These are phyloP conservation scores for Sisymbrium altissimum DNA, from an alignment of 345 rosid genomes.

Conservation along the genomic window DNA sequence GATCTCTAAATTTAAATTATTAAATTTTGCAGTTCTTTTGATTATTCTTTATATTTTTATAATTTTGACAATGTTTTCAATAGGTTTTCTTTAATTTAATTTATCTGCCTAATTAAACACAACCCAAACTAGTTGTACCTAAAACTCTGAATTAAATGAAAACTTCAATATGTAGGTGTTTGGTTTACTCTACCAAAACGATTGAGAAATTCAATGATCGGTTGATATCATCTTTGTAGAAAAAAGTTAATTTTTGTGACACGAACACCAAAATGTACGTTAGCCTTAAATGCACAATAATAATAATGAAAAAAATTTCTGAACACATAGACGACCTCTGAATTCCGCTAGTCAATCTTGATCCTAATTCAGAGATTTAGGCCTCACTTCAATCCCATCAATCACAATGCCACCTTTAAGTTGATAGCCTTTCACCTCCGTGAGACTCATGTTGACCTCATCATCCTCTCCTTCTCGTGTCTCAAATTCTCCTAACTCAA, in stretches of 20 bases:
- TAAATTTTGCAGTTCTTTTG: too few relatives aligned
- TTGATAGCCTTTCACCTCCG: slow-evolving; percentile 41
- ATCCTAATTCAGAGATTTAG: slow-evolving; percentile 9
- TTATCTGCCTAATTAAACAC: background rate
- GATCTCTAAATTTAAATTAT: too few relatives aligned
- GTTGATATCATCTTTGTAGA: background rate
- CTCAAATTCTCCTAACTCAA: slow-evolving; percentile 47
- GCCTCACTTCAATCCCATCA: slow-evolving; percentile 45
- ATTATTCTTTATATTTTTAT: too few relatives aligned
- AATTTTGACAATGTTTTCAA: too few relatives aligned
- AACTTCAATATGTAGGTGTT: background rate
- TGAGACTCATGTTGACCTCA: slow-evolving; percentile 35
- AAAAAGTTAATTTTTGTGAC: background rate
- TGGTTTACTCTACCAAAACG: background rate
- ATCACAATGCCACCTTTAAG: slow-evolving; percentile 51
- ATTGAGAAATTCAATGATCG: background rate
- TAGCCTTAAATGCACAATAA: background rate
- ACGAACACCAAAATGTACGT: background rate
- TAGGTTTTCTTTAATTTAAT: background rate
- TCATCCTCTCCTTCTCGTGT: slow-evolving; percentile 25
- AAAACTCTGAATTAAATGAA: background rate
- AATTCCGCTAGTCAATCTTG: background rate
- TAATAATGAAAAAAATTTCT: background rate
- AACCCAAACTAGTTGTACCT: background rate
- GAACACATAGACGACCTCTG: background rate